These are phyloP conservation scores for Terana coerulea DNA, from an alignment of 768 basidiomycete species.

Conservation along the genomic window DNA sequence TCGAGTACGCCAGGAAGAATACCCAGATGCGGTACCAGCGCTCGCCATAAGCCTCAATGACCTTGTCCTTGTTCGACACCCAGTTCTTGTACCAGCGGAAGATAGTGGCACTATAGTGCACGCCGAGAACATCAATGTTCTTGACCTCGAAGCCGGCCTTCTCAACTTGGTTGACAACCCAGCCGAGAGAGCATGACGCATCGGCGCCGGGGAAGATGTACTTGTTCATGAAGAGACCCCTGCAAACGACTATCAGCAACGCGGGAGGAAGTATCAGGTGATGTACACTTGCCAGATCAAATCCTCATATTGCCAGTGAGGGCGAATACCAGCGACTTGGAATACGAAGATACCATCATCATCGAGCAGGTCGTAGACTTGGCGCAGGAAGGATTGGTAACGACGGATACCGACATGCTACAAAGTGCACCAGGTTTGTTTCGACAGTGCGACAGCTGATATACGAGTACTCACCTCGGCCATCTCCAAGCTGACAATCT, in stretches of 20 bases:
- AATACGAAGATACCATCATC: constrained; percentile 94
- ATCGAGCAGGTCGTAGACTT: constrained; percentile 90
- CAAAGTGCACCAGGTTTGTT: neutral
- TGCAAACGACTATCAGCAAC: constrained; percentile 20
- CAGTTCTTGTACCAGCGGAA: constrained; percentile 97
- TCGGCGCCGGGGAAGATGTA: constrained; percentile 99
- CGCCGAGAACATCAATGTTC: constrained; percentile 93
- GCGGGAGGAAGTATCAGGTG: neutral
- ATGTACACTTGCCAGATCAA: constrained; percentile 67
- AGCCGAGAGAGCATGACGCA: constrained; percentile 91
- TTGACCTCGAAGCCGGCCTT: constrained; percentile 94
- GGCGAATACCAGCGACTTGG: constrained; percentile 96
- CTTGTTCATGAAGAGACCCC: constrained; percentile 97
- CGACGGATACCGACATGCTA: constrained; percentile 94
- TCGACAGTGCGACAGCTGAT: neutral
- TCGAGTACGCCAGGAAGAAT: constrained; percentile 93
- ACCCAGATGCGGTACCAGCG: constrained; percentile 94
- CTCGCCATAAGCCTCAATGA: constrained; percentile 86
- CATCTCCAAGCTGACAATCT: constrained; percentile 98
- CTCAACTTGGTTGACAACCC: constrained; percentile 89
- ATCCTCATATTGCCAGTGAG: constrained; percentile 98
- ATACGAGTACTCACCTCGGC: constrained; percentile 63
- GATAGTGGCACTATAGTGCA: constrained; percentile 92
- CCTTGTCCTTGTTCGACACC: constrained; percentile 88
- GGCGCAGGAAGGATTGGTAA: constrained; percentile 82